A percentile compares a stretch with the other conserved stretches of the same genome.
Evolutionary conservation across 2,329 filamentous ascomycete genomes (phyloP).

Genomic region (Tolypocladium cylindrosporum): DNA sequence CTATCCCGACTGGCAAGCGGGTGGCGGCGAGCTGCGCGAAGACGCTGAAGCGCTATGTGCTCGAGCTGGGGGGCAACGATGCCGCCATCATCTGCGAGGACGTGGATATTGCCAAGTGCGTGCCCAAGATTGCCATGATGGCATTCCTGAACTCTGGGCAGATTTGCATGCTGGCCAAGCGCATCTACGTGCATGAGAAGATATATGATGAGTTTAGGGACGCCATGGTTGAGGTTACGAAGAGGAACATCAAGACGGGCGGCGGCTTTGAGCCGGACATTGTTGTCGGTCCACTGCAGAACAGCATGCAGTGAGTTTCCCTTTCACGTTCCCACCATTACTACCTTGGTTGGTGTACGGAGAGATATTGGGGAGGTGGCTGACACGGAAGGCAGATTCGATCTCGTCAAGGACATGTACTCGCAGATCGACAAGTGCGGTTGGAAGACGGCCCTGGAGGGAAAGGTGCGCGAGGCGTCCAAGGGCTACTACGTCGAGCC

Average conservation of each 20-base stretch:
- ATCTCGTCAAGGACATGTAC: slow-evolving; percentile 4
- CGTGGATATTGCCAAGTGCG: slow-evolving; percentile 33
- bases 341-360: no score
- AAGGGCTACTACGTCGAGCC: slow-evolving; percentile 11
- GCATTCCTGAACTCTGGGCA: slow-evolving; percentile 43
- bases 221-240: slow-evolving; percentile 35
- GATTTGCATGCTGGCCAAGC: slow-evolving; percentile 32
- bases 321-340: no score
- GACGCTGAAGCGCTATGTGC: slow-evolving; percentile 49
- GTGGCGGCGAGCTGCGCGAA: slow-evolving; percentile 43
- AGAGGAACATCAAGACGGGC: slow-evolving; percentile 33
- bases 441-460: not conserved
- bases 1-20: slow-evolving; percentile 47
- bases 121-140: slow-evolving; percentile 29
- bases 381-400: not conserved
- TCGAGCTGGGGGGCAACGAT: slow-evolving; percentile 34
- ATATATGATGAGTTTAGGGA: slow-evolving; percentile 43
- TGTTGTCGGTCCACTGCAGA: slow-evolving; percentile 45
- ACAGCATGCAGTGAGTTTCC: slow-evolving; percentile 42
- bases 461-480: not conserved
- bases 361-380: no score
- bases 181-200: slow-evolving; percentile 43
- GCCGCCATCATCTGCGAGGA: slow-evolving; percentile 22
- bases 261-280: slow-evolving; percentile 31
- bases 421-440: not conserved